Evolutionary conservation across 768 basidiomycete species (phyloP).

Genomic region (Russula olivacea): DNA sequence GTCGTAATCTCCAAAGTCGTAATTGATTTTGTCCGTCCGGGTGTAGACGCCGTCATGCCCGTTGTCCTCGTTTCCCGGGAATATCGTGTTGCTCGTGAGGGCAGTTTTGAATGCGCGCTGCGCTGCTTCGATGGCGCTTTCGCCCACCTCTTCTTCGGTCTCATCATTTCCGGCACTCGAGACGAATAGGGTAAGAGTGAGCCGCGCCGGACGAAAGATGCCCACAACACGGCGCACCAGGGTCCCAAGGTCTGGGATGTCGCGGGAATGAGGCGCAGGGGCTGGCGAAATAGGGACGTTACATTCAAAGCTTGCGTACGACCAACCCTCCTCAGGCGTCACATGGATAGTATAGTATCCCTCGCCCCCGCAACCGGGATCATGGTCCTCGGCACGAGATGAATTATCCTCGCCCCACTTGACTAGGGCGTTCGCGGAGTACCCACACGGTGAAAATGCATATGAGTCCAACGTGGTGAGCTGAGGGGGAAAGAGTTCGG

Average conservation of each 20-base stretch:
- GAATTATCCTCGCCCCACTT: slow-evolving; percentile 46
- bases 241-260: slow-evolving; percentile 69
- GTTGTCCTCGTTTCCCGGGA: slow-evolving; percentile 3
- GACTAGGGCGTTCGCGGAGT: slow-evolving; percentile 87
- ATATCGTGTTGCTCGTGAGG: slow-evolving; percentile 32
- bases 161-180: slow-evolving; percentile 51
- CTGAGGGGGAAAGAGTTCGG: slow-evolving; percentile 70
- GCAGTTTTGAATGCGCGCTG: slow-evolving; percentile 71
- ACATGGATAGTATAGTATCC: slow-evolving; percentile 99
- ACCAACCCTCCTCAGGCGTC: slow-evolving; percentile 97
- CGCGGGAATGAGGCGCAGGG: slow-evolving; percentile 33
- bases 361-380: slow-evolving; percentile 46
- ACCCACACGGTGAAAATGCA: slow-evolving; percentile 92
- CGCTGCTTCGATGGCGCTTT: slow-evolving; percentile 59
- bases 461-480: slow-evolving; percentile 87
- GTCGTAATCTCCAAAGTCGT: slow-evolving; percentile 92
- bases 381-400: slow-evolving; percentile 25
- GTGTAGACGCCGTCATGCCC: slow-evolving; percentile 45
- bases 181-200: slow-evolving; percentile 88
- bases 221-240: slow-evolving; percentile 83
- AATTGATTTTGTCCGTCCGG: slow-evolving; percentile 95
- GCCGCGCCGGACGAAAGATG: slow-evolving; percentile 86
- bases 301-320: slow-evolving; percentile 98
- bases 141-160: slow-evolving; percentile 43
- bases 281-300: slow-evolving; percentile 69